Evolutionary conservation across 2,329 filamentous ascomycete species (phyloP).

Genomic region (Ophiocordyceps camponoti-saundersi): DNA sequence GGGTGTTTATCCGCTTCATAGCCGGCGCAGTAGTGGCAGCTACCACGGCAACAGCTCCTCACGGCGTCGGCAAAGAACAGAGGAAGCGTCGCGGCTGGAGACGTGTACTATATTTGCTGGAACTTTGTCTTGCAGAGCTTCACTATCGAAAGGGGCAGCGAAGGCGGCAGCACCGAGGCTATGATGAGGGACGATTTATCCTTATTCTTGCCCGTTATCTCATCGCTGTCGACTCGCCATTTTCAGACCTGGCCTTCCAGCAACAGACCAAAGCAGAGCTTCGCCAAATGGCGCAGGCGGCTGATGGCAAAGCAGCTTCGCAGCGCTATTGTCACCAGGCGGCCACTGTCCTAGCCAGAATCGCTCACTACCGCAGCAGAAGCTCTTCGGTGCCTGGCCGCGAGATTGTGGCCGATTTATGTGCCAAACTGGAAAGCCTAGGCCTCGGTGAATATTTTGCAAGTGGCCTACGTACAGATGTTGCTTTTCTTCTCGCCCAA

Average conservation of each 20-base stretch:
- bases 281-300: constrained; percentile 4
- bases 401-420: constrained; percentile 21
- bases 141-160: constrained; percentile 1
- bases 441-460: constrained; percentile 15
- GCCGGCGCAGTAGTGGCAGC: constrained; percentile 13
- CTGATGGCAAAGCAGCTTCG: constrained; percentile 2
- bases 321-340: constrained; percentile 11
- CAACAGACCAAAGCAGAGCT: constrained; percentile 8
- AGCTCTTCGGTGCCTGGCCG: constrained; percentile 19
- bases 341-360: constrained; percentile 22
- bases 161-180: neutral
- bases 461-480: constrained; percentile 23
- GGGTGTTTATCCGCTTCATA: constrained; percentile 12
- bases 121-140: constrained; percentile 7
- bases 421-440: constrained; percentile 19
- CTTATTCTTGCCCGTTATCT: constrained; percentile 12
- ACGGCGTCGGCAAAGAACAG: constrained; percentile 1
- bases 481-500: constrained; percentile 33
- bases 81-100: constrained; percentile 6
- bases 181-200: constrained; percentile 7
- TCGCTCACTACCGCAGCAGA: constrained; percentile 30
- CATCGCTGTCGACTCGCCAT: constrained; percentile 5
- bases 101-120: constrained; percentile 10
- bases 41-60: constrained; percentile 6
- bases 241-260: constrained; percentile 2